These are phyloP conservation scores for Trichocladium uniseriatum DNA, from an alignment of 495 filamentous ascomycete species.

Conservation along the genomic window DNA sequence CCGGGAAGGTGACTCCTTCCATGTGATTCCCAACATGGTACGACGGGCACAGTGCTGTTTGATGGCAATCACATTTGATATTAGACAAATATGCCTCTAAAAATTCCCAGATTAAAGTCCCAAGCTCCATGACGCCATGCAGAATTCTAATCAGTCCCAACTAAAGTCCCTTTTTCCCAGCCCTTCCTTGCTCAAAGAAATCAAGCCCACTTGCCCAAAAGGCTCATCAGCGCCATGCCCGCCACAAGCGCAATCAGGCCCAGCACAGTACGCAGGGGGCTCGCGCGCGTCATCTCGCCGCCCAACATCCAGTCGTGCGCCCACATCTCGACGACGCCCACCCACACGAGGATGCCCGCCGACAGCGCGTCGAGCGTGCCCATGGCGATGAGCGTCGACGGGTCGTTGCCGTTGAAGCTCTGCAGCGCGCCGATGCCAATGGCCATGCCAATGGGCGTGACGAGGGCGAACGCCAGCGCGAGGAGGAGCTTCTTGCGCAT, in stretches of 20 bases:
- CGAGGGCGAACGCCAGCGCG: conserved; percentile 42
- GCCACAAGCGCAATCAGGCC: conserved; percentile 16
- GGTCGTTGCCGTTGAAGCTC: conserved; percentile 48
- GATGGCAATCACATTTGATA: no score
- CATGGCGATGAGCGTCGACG: conserved; percentile 45
- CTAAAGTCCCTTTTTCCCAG: not conserved
- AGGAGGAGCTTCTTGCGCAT: conserved; percentile 37
- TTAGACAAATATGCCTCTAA: not conserved
- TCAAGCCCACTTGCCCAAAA: conserved; percentile 30
- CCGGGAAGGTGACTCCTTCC: no score
- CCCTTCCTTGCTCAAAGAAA: no score
- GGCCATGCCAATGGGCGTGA: conserved; percentile 50
- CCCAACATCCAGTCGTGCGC: conserved; percentile 45
- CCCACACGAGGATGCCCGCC: conserved; percentile 52
- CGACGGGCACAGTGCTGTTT: no score
- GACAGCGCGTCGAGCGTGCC: conserved; percentile 49
- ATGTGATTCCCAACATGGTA: no score
- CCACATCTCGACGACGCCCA: conserved; percentile 53
- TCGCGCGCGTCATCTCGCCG: conserved; percentile 19
- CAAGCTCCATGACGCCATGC: not conserved
- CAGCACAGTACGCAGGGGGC: conserved; percentile 15
- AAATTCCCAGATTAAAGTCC: not conserved
- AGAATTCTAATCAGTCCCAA: not conserved
- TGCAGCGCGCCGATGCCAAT: conserved; percentile 48
- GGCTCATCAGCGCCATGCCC: conserved; percentile 25